Base-by-base conservation (phyloP, 345 rosid species). In the Eucalyptus lansdowneana region DNA sequence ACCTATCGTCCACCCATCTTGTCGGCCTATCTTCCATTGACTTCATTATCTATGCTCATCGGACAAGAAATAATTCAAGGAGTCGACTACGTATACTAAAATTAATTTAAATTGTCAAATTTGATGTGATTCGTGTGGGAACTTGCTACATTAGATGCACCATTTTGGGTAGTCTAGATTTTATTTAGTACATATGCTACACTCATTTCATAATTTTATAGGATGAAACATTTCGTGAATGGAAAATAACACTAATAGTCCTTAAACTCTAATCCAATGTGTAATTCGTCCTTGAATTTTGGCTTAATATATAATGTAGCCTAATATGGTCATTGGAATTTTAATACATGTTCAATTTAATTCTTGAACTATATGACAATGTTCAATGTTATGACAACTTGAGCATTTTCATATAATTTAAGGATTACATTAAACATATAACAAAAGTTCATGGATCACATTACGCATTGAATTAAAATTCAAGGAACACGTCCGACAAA, bases 271-370 rank as follows among this genome's bases (percentile, higher is more conserved):
- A 0, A 0, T 51, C 0, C 1, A 7, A 53, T 19, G 0, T 53
- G 9, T 4, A 3, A 53, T 19, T 2, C 2, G 0, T 53, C 9
- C 4, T 16, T 53, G 1, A 53, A 53, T 4, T 7, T 16, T 53
- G 6, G 9, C 4, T 0, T 8, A 0, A 53, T 17, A 7, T 53
- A 8, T 8, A 19, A 53, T 8, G 9, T 53, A 53, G 10, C 0
- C 24, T 17, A 7, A 19, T 53, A 15, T 50, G 53, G 1, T 50
- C 1, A 0, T 17, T 53, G 1, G 1, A 19, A 1, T 53, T 53
- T 53, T 53, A 21, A 2, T 53, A 17, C 1, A 53, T 53, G 10
- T 53, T 53, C 56, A 53, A 53, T 53, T 53, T 53, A 53, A 53
- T 53, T 53, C 1, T 17, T 8, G 24, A 53, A 53, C 2, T 53